These are phyloP conservation scores for Lyophyllum shimeji DNA, from an alignment of 768 basidiomycete species.

Conservation along the genomic window DNA sequence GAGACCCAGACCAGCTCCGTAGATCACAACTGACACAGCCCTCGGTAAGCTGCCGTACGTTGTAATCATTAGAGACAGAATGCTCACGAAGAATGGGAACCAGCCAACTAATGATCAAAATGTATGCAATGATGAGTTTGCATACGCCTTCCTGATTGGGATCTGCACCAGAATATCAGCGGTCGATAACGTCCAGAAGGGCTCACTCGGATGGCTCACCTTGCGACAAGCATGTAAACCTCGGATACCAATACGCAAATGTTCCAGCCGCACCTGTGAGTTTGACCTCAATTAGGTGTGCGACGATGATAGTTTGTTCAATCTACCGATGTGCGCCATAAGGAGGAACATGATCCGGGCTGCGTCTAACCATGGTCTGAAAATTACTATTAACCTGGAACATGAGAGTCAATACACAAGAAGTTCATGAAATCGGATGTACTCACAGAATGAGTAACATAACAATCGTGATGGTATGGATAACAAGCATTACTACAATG, in stretches of 20 bases:
- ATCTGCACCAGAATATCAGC: constrained; percentile 24
- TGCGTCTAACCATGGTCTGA: constrained; percentile 54
- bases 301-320: background rate
- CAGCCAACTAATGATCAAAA: constrained; percentile 53
- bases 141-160: constrained; percentile 44
- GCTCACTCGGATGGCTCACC: constrained; percentile 28
- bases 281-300: constrained; percentile 1
- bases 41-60: background rate
- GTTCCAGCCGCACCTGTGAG: constrained; percentile 39
- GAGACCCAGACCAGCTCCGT: constrained; percentile 12
- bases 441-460: constrained; percentile 43
- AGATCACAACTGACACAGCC: constrained; percentile 5
- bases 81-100: constrained; percentile 50
- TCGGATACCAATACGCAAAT: constrained; percentile 42
- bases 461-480: constrained; percentile 37
- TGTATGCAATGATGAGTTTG: constrained; percentile 44
- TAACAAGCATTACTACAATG: constrained; percentile 42
- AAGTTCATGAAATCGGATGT: background rate
- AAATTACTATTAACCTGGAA: constrained; percentile 43
- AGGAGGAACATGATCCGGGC: constrained; percentile 49
- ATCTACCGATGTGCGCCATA: constrained; percentile 45
- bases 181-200: background rate
- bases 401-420: constrained; percentile 4
- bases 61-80: background rate
- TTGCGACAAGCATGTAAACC: constrained; percentile 41